Percentiles rank a stretch among this genome's conserved stretches.
Evolutionary conservation across 306 rosid genomes (phyloP).

Genomic region (Cucumis hystrix): DNA sequence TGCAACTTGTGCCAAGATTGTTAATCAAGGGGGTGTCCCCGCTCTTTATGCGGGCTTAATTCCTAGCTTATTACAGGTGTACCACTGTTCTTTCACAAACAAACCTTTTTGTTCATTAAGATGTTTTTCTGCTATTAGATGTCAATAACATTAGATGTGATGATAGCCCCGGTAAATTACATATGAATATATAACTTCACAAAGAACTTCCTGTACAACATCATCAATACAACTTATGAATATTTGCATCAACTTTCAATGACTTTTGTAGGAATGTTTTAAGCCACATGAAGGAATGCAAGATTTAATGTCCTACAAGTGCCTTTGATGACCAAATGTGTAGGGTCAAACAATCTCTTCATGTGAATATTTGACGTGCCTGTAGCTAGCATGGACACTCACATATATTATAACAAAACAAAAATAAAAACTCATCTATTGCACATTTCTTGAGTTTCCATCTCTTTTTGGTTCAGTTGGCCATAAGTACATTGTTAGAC

Average conservation of each 20-base stretch:
- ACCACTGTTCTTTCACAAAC: slow-evolving; percentile 3
- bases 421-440: too few relatives aligned
- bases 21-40: slow-evolving; percentile 72
- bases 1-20: slow-evolving; percentile 61
- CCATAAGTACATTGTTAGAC: background rate
- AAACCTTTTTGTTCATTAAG: background rate
- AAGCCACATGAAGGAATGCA: too few relatives aligned
- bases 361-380: background rate
- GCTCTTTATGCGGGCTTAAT: slow-evolving; percentile 88
- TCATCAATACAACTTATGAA: background rate
- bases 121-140: background rate
- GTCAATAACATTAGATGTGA: background rate
- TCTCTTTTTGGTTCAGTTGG: background rate
- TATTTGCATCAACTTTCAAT: background rate
- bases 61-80: slow-evolving; percentile 83
- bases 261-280: background rate
- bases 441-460: background rate
- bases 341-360: background rate
- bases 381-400: background rate
- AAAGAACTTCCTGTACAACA: background rate
- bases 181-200: too few relatives aligned
- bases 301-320: background rate
- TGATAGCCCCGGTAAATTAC: background rate
- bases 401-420: background rate
- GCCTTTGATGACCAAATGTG: background rate